Evolutionary conservation across 768 basidiomycete genomes (phyloP).

Genomic region (Calocybe gangraenosa): DNA sequence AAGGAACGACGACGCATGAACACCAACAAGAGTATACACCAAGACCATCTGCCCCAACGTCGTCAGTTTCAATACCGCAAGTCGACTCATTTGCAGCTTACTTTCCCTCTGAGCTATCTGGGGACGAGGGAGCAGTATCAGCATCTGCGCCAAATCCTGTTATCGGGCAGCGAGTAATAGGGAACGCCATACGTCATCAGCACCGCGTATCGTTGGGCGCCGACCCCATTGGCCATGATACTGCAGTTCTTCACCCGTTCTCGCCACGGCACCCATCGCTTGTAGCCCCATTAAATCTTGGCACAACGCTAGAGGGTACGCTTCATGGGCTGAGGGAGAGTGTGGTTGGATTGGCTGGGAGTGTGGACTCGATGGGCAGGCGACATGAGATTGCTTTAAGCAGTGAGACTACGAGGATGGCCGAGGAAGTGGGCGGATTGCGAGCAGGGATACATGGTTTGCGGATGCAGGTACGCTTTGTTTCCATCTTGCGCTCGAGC

Average conservation of each 20-base stretch:
- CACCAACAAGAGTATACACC: not conserved
- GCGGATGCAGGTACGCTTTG: constrained; percentile 63
- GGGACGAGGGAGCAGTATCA: constrained; percentile 3
- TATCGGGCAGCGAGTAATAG: no score
- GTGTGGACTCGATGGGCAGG: constrained; percentile 58
- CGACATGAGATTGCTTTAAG: constrained; percentile 62
- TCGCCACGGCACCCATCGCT: constrained; percentile 9
- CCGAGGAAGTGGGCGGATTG: constrained; percentile 70
- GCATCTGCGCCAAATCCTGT: not conserved
- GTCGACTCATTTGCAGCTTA: constrained; percentile 16
- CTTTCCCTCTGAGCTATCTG: constrained; percentile 14
- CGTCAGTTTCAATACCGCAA: not conserved
- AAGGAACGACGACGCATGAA: not conserved
- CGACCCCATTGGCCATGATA: constrained; percentile 4
- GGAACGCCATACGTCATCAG: no score
- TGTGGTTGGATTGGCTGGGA: constrained; percentile 52
- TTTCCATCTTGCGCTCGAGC: not conserved
- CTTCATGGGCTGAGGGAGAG: constrained; percentile 55
- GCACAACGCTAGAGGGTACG: constrained; percentile 60
- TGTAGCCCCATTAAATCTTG: constrained; percentile 61
- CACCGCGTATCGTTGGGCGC: constrained; percentile 4
- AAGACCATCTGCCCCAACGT: not conserved
- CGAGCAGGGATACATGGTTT: constrained; percentile 70
- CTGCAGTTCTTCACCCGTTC: constrained; percentile 7
- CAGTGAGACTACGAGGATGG: constrained; percentile 67